Conservation (phyloP, 192 early-diverging fungal genomes). For the Coemansia sp. region DNA sequence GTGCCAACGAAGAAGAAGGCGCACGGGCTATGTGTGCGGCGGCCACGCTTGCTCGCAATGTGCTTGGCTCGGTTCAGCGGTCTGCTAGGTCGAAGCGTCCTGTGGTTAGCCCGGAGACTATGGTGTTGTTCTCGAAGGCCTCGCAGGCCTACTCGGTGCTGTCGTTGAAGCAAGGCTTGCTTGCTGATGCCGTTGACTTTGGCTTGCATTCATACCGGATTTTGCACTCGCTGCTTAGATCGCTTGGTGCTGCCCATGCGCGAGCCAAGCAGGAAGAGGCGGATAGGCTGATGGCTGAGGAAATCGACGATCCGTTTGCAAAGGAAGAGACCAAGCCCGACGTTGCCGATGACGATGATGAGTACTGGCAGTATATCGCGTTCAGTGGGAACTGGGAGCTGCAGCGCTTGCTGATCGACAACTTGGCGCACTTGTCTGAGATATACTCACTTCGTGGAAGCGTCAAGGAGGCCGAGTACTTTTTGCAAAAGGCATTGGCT, state of each 20-base stretch:
- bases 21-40: constrained; percentile 24
- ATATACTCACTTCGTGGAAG: constrained; percentile 49
- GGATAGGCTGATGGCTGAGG: background rate
- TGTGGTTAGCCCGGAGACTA: constrained; percentile 22
- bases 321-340: background rate
- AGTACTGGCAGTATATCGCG: constrained; percentile 30
- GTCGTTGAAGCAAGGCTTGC: constrained; percentile 39
- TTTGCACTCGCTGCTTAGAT: constrained; percentile 33
- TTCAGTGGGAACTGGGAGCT: constrained; percentile 49
- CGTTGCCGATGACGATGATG: background rate
- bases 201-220: constrained; percentile 52
- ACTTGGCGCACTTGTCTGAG: constrained; percentile 34
- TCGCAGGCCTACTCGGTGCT: constrained; percentile 35
- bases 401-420: constrained; percentile 46
- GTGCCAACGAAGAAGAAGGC: constrained; percentile 21
- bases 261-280: constrained; percentile 11
- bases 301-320: constrained; percentile 36
- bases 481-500: constrained; percentile 34
- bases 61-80: constrained; percentile 7
- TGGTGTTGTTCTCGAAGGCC: constrained; percentile 35
- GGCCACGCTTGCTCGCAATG: constrained; percentile 12
- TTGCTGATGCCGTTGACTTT: constrained; percentile 49
- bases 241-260: constrained; percentile 17
- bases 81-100: constrained; percentile 17
- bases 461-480: constrained; percentile 50